Conservation (phyloP, 345 rosid genomes). For the Hypericum androsaemum region DNA sequence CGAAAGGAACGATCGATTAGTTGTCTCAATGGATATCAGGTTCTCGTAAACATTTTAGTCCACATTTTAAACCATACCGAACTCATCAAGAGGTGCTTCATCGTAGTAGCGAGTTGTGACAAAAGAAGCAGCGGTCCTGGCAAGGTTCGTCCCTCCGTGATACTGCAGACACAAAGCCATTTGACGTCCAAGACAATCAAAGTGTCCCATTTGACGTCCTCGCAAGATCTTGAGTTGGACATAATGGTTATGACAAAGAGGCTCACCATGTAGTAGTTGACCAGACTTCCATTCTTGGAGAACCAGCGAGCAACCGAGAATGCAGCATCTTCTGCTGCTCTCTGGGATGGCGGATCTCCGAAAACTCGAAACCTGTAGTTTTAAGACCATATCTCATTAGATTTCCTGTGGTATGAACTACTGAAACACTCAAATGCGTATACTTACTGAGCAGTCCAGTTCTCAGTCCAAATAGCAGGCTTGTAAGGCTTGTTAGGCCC, state of each 20-base stretch:
- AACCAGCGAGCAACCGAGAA: conserved; percentile 5
- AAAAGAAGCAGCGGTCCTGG: background rate
- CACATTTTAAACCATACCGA: background rate
- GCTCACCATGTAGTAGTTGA: conserved; percentile 6
- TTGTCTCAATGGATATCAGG: background rate
- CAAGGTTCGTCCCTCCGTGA: conserved; percentile 3
- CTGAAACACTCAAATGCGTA: background rate
- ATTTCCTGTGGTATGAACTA: background rate
- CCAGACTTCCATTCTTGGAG: background rate
- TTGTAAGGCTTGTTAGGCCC: conserved; percentile 5
- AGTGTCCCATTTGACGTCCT: too few species aligned
- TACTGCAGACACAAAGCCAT: background rate
- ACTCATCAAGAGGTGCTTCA: conserved; percentile 2
- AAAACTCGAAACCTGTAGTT: background rate
- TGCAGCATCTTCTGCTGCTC: background rate
- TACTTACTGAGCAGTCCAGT: conserved; percentile 1
- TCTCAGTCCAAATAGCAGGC: conserved; percentile 5
- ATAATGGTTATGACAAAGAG: background rate
- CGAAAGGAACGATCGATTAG: background rate
- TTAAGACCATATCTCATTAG: background rate
- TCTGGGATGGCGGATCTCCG: background rate
- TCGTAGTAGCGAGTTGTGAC: conserved; percentile 2
- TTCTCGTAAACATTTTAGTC: background rate
- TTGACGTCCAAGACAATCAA: too few species aligned
- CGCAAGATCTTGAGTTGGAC: too few species aligned